A percentile compares a stretch with the other conserved stretches of the same genome.
Conservation (phyloP, 2,329 filamentous ascomycete genomes). For the Alternaria sp. region DNA sequence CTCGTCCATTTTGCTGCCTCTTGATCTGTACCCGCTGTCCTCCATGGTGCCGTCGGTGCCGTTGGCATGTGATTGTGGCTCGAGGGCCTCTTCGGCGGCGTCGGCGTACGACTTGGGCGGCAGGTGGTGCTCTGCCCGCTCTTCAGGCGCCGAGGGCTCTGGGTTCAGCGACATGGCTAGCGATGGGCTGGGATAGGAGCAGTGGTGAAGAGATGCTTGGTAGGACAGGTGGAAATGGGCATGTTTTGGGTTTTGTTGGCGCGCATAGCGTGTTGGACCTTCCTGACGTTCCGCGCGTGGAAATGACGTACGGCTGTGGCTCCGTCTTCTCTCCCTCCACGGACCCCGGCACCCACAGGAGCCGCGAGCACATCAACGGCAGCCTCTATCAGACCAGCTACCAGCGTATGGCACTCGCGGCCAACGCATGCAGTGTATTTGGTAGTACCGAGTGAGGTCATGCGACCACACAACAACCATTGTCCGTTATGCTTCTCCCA, state of each 20-base stretch:
- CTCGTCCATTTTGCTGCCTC: slow-evolving; percentile 8
- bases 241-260: slow-evolving; percentile 32
- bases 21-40: slow-evolving; percentile 9
- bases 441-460: background rate
- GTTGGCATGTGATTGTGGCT: slow-evolving; percentile 36
- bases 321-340: background rate
- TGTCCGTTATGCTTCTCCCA: background rate
- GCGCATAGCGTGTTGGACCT: slow-evolving; percentile 30
- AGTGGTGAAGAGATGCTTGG: slow-evolving; percentile 9
- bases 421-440: background rate
- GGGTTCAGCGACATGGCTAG: slow-evolving; percentile 52
- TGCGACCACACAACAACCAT: background rate
- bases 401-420: background rate
- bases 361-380: no score
- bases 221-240: slow-evolving; percentile 3
- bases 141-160: slow-evolving; percentile 52
- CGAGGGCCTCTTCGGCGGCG: slow-evolving; percentile 48
- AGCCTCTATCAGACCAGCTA: no score
- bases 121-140: slow-evolving; percentile 50
- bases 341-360: background rate
- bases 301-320: slow-evolving; percentile 27
- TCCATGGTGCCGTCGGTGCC: slow-evolving; percentile 25
- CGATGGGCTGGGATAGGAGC: slow-evolving; percentile 9
- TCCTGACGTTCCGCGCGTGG: slow-evolving; percentile 25
- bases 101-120: slow-evolving; percentile 56